Evolutionary conservation across 306 rosid genomes (phyloP), one percentile per base, ranked within the genome.

Genomic region (Potentilla sterilis): DNA sequence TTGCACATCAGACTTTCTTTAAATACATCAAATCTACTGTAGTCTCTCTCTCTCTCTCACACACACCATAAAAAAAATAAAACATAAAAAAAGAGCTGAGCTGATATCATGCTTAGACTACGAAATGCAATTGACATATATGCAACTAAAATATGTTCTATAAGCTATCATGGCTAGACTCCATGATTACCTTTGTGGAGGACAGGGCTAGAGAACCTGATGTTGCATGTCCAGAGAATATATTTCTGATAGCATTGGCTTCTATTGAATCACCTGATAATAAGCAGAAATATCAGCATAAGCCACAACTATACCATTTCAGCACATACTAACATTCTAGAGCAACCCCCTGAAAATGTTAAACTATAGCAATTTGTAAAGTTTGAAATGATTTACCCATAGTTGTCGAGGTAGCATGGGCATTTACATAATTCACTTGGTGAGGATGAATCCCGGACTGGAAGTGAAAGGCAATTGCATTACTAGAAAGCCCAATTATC

Each of bases 361-460:
- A 69, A 41, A 68, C 52, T 47, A 51, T 75, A 52, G 78, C 52
- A 85, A 83, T 41, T 71, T 54, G 40, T 71, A 67, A 44, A 69
- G 73, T 48, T 78, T 32, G 64, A 67, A 40, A 57, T 44, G 58
- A 83, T 84, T 87, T 88, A 81, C 97, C 98, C 79, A 95, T 78
- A 80, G 87, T 89, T 28, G 96, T 92, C 64, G 97, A 92, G 67
- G 98, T 90, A 49, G 98, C 97, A 83, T 92, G 96, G 7, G 98
- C 97, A 85, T 95, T 90, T 69, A 95, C 79, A 83, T 95, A 95
- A 80, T 89, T 91, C 79, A 95, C 91, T 73, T 95, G 89, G 66
- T 84, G 81, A 74, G 92, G 91, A 77, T 84, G 87, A 78, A 95
- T 83, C 76, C 93, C 97, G 32, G 98, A 90, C 97, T 90, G 89